Evolutionary conservation across 208 protist species (phyloP).

Genomic region (Histomonas meleagridis): DNA sequence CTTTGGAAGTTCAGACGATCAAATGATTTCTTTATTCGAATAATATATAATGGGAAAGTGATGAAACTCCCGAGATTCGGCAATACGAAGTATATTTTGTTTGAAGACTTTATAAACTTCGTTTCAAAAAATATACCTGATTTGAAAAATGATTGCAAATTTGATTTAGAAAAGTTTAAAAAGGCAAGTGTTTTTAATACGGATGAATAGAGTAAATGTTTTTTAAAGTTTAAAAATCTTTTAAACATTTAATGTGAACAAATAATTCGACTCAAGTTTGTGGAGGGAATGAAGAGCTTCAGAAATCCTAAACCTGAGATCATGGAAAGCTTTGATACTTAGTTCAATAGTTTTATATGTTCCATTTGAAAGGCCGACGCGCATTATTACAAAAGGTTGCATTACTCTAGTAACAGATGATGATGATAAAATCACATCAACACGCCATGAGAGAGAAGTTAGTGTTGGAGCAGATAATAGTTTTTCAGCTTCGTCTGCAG

Average conservation of each 20-base stretch:
- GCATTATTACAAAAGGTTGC: constrained; percentile 21
- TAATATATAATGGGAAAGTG: not conserved
- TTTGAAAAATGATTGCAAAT: not conserved
- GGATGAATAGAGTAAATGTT: too few species aligned
- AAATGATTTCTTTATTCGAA: not conserved
- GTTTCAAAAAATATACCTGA: not conserved
- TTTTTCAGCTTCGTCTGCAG: too few species aligned
- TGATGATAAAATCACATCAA: constrained; percentile 17
- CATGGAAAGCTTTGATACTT: constrained; percentile 11
- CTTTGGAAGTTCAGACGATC: not conserved
- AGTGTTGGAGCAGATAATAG: too few species aligned
- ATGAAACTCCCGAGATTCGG: not conserved
- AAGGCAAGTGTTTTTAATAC: not conserved
- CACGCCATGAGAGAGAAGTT: constrained; percentile 26
- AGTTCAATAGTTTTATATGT: constrained; percentile 4
- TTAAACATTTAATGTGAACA: not conserved
- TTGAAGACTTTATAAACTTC: not conserved
- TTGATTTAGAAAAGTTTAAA: not conserved
- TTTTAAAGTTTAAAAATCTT: not conserved
- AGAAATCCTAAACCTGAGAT: constrained; percentile 6
- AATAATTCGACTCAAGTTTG: not conserved
- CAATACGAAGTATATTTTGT: not conserved
- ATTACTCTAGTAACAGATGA: constrained; percentile 19
- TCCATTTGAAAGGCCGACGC: not conserved
- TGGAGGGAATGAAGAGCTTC: constrained; percentile 16